phyloP scores from a whole-genome alignment of 352 stramenopile species.

The Phytophthora sp. region DNA sequence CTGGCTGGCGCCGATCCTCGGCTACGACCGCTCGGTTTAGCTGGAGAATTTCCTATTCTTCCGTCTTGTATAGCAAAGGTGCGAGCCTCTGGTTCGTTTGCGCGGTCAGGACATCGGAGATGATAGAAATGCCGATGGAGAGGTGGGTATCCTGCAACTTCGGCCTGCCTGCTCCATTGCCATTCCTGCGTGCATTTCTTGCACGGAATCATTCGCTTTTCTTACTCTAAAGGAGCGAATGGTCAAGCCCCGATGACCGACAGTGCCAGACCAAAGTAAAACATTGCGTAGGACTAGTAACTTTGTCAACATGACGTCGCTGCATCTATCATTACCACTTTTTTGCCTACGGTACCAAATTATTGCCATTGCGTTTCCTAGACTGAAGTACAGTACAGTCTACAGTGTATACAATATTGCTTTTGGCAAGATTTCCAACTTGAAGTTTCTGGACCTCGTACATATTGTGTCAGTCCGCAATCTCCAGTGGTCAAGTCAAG shows the following conservation, averaged over 20 bases:
- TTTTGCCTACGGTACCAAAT: not conserved
- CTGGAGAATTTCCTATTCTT: too few species aligned
- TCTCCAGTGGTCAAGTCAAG: conserved; percentile 2
- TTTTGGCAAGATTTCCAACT: too few species aligned
- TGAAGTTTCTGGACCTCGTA: too few species aligned
- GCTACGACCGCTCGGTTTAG: conserved; percentile 88
- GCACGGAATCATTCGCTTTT: conserved; percentile 35
- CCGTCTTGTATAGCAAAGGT: too few species aligned
- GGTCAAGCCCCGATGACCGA: conserved; percentile 21
- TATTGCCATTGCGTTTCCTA: conserved; percentile 13
- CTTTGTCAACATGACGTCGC: conserved; percentile 11
- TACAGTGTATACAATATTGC: conserved; percentile 2
- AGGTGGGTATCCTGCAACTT: conserved; percentile 33
- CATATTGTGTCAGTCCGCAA: conserved; percentile 37
- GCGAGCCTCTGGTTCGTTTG: not conserved
- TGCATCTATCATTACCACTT: conserved; percentile 1
- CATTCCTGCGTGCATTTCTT: conserved; percentile 30
- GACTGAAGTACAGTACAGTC: not conserved
- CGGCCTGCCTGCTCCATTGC: conserved; percentile 28
- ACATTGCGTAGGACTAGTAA: conserved; percentile 12
- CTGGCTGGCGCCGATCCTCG: conserved; percentile 96
- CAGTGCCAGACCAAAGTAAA: conserved; percentile 4
- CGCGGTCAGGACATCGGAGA: conserved; percentile 12
- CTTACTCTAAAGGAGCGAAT: conserved; percentile 34
- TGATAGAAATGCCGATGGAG: conserved; percentile 37